Base-by-base conservation (phyloP, 306 rosid species). In the Arachis stenosperma region DNA sequence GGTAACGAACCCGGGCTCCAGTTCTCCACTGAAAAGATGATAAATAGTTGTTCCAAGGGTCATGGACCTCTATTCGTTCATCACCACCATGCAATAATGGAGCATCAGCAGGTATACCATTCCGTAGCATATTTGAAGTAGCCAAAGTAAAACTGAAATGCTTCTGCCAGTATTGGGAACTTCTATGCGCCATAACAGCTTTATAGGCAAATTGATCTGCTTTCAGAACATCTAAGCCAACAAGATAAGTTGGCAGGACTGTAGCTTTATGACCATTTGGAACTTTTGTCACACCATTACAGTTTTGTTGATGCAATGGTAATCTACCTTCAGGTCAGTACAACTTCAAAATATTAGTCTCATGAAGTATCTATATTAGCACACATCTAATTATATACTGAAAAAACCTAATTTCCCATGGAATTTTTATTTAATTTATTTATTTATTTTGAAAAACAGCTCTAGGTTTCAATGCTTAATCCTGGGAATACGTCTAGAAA, bases 11-110 rank as follows among this genome's bases (percentile, higher is more conserved):
- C 96, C 87, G 79, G 64, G 77, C 64, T 80, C 84, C 78, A 71
- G 73, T 84, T 84, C 89, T 83, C 90, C 88, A 91, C 84, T 75
- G 89, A 75, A 91, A 85, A 79, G 80, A 87, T 8, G 96, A 91
- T 39, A 89, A 75, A 46, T 76, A 87, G 33, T 86, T 84, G 81
- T 79, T 90, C 91, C 89, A 86, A 67, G 78, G 83, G 69, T 89
- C 91, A 70, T 75, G 77, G 75, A 86, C 86, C 85, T 89, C 97
- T 44, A 88, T 78, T 69, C 91, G 90, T 71, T 86, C 90, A 66
- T 79, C 89, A 71, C 79, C 84, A 76, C 85, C 88, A 50, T 65
- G 78, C 29, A 78, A 72, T 69, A 87, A 61, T 54, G 83, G 82
- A 63, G 81, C 87, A 79, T 81, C 81, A 9, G 72, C 79, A 29